Percentiles rank a stretch among this genome's conserved stretches.
Conservation (phyloP, 129 eudicot species). For the Dittrichia graveolens region DNA sequence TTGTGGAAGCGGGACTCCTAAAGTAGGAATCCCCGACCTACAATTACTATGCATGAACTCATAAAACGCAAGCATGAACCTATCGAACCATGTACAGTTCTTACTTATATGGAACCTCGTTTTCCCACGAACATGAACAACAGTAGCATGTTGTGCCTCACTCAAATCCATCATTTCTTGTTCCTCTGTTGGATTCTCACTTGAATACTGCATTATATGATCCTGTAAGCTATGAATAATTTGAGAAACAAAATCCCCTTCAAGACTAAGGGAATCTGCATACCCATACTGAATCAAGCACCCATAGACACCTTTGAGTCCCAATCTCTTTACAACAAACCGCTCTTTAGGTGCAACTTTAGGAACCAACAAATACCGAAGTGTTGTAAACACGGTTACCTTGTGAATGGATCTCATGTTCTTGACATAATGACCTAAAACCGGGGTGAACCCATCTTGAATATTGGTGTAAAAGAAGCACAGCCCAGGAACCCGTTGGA, state of each 20-base stretch:
- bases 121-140: slow-evolving; percentile 70
- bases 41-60: slow-evolving; percentile 72
- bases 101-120: slow-evolving; percentile 57
- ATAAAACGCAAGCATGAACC: slow-evolving; percentile 61
- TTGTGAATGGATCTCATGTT: slow-evolving; percentile 66
- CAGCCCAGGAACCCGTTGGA: slow-evolving; percentile 65
- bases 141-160: slow-evolving; percentile 50
- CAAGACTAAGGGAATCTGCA: slow-evolving; percentile 49
- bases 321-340: slow-evolving; percentile 47
- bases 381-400: slow-evolving; percentile 61
- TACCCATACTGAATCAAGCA: slow-evolving; percentile 70
- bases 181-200: slow-evolving; percentile 23
- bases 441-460: slow-evolving; percentile 72
- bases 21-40: slow-evolving; percentile 62
- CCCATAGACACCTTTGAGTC: slow-evolving; percentile 55
- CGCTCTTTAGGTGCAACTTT: slow-evolving; percentile 60
- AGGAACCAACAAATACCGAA: slow-evolving; percentile 59
- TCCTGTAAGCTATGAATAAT: slow-evolving; percentile 42
- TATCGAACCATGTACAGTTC: slow-evolving; percentile 55
- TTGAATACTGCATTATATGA: slow-evolving; percentile 34
- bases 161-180: slow-evolving; percentile 43
- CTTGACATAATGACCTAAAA: slow-evolving; percentile 63
- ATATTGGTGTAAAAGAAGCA: slow-evolving; percentile 70
- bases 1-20: slow-evolving; percentile 53
- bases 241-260: slow-evolving; percentile 59